phyloP scores from a whole-genome alignment of 768 basidiomycete genomes.

The Roridomyces roridus region DNA sequence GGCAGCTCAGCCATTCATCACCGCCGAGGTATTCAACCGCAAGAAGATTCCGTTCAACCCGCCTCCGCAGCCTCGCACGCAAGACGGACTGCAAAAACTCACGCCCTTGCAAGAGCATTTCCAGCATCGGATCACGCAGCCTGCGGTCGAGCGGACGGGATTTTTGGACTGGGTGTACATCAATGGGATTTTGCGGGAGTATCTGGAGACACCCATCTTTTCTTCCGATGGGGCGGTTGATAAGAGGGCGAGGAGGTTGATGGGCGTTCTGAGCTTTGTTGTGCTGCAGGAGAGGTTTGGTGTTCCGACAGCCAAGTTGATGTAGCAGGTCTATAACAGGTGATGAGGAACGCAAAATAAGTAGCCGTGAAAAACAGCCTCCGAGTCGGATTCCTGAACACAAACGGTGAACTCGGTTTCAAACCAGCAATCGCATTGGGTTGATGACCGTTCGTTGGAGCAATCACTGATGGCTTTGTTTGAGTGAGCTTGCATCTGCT shows the following conservation, averaged over 20 bases:
- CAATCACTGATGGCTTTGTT: too few relatives aligned
- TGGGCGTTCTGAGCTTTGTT: too few relatives aligned
- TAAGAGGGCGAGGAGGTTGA: background rate
- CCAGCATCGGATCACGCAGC: constrained; percentile 12
- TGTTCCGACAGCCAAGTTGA: background rate
- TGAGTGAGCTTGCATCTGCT: too few relatives aligned
- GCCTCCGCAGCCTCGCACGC: background rate
- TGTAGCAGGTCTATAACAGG: too few relatives aligned
- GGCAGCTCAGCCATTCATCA: constrained; percentile 20
- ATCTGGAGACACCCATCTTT: constrained; percentile 5
- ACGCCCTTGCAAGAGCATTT: constrained; percentile 7
- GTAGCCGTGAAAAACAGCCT: too few relatives aligned
- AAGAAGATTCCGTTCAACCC: constrained; percentile 16
- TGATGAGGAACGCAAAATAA: too few relatives aligned
- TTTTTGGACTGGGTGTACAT: constrained; percentile 11
- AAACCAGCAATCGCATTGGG: too few relatives aligned
- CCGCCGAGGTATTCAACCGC: constrained; percentile 17
- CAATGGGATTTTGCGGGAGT: background rate
- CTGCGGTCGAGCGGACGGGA: constrained; percentile 6
- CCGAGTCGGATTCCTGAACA: too few relatives aligned
- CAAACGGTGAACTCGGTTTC: too few relatives aligned
- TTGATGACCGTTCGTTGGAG: too few relatives aligned
- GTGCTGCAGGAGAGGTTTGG: constrained; percentile 10
- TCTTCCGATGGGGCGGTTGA: constrained; percentile 1
- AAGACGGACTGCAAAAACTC: background rate